A percentile compares a stretch with the other conserved stretches of the same genome.
Conservation (phyloP, 805 yeast genomes). For the Dipodascopsis tothii region DNA sequence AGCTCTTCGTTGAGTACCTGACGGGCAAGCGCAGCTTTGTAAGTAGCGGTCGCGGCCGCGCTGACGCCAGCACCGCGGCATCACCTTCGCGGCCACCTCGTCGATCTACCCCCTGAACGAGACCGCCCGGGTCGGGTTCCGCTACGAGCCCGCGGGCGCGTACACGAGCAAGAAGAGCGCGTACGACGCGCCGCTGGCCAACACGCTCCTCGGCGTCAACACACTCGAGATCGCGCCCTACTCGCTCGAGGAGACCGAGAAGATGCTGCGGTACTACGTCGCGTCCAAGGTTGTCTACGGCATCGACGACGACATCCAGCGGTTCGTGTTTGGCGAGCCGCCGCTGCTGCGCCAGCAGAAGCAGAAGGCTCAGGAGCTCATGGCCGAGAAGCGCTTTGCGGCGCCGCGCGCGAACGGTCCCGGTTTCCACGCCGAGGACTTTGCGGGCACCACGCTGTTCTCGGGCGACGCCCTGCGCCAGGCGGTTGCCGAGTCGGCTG, state of each 20-base stretch:
- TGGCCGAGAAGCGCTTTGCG: not conserved
- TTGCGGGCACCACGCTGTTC: not conserved
- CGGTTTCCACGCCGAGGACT: not conserved
- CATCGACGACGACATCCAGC: not conserved
- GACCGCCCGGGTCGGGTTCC: constrained; percentile 7
- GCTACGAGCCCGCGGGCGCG: constrained; percentile 4
- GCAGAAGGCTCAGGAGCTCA: not conserved
- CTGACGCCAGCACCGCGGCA: constrained; percentile 2
- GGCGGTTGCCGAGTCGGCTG: not conserved
- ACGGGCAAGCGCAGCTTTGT: constrained; percentile 10
- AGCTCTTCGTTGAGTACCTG: constrained; percentile 6
- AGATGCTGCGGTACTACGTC: constrained; percentile 11
- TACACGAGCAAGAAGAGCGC: constrained; percentile 1
- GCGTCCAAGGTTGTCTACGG: not conserved
- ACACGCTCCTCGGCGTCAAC: constrained; percentile 1
- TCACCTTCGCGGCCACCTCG: constrained; percentile 9
- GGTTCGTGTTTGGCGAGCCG: not conserved
- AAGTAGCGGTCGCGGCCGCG: not conserved
- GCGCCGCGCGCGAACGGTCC: not conserved
- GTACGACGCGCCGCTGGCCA: constrained; percentile 7
- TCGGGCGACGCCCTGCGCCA: not conserved
- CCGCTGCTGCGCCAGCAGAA: not conserved
- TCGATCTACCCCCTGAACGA: constrained; percentile 2
- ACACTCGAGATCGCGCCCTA: constrained; percentile 5
- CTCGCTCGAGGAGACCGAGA: constrained; percentile 10